Percentiles rank a stretch among this genome's conserved stretches.
These are phyloP conservation scores for Ustilago cynodontis DNA, from an alignment of 1,284 basidiomycete genomes.

Conservation along the genomic window DNA sequence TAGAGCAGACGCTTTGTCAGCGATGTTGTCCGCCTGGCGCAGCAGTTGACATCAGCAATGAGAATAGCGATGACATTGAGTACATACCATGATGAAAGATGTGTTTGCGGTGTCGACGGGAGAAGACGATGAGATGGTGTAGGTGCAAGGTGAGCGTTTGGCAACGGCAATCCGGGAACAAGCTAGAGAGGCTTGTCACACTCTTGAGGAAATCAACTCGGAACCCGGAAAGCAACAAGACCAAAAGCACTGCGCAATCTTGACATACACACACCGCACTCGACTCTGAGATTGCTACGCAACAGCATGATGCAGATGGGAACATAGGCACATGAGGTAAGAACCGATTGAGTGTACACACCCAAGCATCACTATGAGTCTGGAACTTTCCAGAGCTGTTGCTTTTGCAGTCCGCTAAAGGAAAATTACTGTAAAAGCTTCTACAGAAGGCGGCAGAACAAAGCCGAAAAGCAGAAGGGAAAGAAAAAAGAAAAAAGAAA, in stretches of 20 bases:
- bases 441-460: conserved; percentile 26
- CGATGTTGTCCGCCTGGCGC: too few species aligned
- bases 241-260: not conserved
- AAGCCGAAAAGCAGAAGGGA: conserved; percentile 17
- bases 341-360: not conserved
- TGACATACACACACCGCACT: not conserved
- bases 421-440: too few species aligned
- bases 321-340: not conserved
- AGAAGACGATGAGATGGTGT: not conserved
- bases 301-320: too few species aligned
- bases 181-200: conserved; percentile 6
- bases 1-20: too few species aligned
- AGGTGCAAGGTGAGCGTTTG: conserved; percentile 1
- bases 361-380: not conserved
- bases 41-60: not conserved
- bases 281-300: too few species aligned
- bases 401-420: conserved; percentile 15
- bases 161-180: conserved; percentile 14
- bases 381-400: conserved; percentile 40
- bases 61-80: not conserved
- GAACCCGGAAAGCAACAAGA: conserved; percentile 21
- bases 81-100: conserved; percentile 40
- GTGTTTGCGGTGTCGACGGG: not conserved
- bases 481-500: conserved; percentile 6
- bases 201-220: conserved; percentile 22